Evolutionary conservation across 352 stramenopile species (phyloP).

Genomic region (Pythium aquatile): DNA sequence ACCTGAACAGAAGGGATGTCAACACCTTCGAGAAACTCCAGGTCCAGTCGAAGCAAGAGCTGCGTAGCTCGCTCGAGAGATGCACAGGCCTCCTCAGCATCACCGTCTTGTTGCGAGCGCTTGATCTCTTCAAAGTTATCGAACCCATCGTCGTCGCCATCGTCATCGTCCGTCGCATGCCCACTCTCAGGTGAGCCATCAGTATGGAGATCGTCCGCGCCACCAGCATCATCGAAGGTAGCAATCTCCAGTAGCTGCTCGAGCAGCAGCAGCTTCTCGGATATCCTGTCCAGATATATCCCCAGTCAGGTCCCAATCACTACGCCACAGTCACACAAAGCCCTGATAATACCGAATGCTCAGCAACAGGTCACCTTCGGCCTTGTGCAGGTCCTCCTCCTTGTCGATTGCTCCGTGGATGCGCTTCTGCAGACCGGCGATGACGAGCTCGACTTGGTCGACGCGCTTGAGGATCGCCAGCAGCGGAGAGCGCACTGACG

Average conservation of each 20-base stretch:
- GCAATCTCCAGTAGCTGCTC: constrained; percentile 77
- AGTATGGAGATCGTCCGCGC: not conserved
- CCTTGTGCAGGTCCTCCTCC: constrained; percentile 42
- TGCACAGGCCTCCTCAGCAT: constrained; percentile 55
- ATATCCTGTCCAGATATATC: constrained; percentile 34
- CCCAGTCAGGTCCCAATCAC: not conserved
- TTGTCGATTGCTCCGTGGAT: constrained; percentile 52
- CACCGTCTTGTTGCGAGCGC: constrained; percentile 32
- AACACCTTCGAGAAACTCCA: constrained; percentile 70
- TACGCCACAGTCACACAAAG: not conserved
- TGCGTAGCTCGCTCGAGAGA: constrained; percentile 73
- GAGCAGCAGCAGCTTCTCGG: constrained; percentile 70
- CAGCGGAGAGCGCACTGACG: constrained; percentile 70
- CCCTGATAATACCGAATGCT: constrained; percentile 42
- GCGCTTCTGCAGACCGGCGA: constrained; percentile 55
- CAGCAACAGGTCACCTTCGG: constrained; percentile 50
- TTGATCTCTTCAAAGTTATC: constrained; percentile 72
- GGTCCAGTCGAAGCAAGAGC: constrained; percentile 71
- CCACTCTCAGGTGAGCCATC: not conserved
- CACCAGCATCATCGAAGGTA: constrained; percentile 23
- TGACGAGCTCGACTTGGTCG: constrained; percentile 57
- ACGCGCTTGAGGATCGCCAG: constrained; percentile 77
- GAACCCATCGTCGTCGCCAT: constrained; percentile 59
- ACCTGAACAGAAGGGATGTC: constrained; percentile 75
- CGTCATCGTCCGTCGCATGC: constrained; percentile 26